A percentile compares a stretch with the other conserved stretches of the same genome.
Evolutionary conservation across 179 eudicot genomes (phyloP).

Genomic region (Beta lomatogona): DNA sequence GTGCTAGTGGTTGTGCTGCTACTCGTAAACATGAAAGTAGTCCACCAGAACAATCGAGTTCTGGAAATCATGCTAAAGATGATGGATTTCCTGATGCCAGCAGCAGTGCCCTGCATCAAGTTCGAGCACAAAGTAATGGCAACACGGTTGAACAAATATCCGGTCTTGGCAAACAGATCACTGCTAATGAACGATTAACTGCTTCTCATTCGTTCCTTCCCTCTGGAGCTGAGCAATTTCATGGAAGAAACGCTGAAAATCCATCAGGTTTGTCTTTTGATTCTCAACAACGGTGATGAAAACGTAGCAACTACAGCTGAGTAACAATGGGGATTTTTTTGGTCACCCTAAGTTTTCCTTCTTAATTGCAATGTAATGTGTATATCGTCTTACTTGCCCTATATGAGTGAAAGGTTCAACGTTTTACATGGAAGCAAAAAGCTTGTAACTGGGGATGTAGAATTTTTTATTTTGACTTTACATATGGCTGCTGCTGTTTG

Average conservation of each 20-base stretch:
- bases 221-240: conserved; percentile 43
- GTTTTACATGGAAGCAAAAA: neutral
- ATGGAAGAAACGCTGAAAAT: conserved; percentile 39
- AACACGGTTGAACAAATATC: conserved; percentile 35
- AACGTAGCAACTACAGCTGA: neutral
- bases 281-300: neutral
- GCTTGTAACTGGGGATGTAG: neutral
- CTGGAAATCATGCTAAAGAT: conserved; percentile 49
- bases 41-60: conserved; percentile 43
- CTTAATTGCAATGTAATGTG: neutral
- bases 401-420: neutral
- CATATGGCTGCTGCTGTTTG: neutral
- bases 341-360: neutral
- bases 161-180: conserved; percentile 26
- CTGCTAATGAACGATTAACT: conserved; percentile 34
- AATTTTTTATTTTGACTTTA: neutral
- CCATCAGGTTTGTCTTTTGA: conserved; percentile 41
- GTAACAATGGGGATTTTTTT: too few species aligned
- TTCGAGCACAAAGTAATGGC: conserved; percentile 35
- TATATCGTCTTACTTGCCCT: neutral
- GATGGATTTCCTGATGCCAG: conserved; percentile 37
- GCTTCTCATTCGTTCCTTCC: conserved; percentile 36
- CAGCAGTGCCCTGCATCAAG: conserved; percentile 35
- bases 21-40: conserved; percentile 42
- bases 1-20: conserved; percentile 42